Percentiles rank a stretch among this genome's conserved stretches.
These are phyloP conservation scores for Nicotiana knightiana DNA, from an alignment of 257 asterid genomes.

Conservation along the genomic window DNA sequence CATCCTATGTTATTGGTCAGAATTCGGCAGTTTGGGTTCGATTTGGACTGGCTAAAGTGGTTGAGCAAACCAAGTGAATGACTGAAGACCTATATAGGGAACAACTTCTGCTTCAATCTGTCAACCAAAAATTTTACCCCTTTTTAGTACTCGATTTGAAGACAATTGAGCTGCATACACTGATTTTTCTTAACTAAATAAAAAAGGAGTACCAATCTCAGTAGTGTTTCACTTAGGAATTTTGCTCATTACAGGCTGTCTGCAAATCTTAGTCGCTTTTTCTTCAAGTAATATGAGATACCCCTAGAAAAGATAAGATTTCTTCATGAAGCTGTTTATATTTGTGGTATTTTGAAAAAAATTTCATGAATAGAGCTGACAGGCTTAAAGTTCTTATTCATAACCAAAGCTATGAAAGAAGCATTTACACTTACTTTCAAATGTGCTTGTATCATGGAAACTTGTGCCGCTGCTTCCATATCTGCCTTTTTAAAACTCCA, in stretches of 20 bases:
- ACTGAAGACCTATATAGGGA: background rate
- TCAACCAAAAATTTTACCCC: background rate
- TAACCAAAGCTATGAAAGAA: background rate
- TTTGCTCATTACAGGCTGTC: background rate
- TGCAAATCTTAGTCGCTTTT: background rate
- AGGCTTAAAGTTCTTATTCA: background rate
- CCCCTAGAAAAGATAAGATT: background rate
- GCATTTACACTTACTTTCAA: background rate
- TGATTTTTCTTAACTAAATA: background rate
- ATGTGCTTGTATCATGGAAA: background rate
- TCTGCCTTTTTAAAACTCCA: background rate
- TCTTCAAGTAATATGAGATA: background rate
- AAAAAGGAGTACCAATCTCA: background rate
- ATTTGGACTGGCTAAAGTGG: background rate
- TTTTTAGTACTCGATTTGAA: too few relatives aligned
- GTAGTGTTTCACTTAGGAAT: background rate
- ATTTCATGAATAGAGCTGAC: background rate
- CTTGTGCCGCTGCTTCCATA: background rate
- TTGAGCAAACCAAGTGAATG: background rate
- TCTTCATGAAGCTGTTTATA: background rate
- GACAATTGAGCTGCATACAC: background rate
- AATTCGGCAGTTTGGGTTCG: background rate
- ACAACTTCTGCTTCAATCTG: too few relatives aligned
- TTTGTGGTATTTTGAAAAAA: background rate
- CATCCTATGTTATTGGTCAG: background rate